phyloP scores from a whole-genome alignment of 768 basidiomycete species.

The Tulasnella sp. region DNA sequence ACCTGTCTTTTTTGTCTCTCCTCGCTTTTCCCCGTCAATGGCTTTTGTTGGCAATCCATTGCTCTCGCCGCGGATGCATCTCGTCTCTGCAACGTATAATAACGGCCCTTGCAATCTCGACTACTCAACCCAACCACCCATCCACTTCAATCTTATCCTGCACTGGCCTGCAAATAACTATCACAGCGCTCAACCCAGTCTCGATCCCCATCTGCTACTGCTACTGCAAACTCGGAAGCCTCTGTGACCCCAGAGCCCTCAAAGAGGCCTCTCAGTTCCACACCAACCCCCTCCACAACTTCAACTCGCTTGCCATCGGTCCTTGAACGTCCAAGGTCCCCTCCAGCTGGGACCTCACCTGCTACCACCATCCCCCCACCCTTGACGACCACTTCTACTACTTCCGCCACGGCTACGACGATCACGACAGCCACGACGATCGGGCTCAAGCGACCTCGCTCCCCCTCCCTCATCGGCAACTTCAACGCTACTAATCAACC shows the following conservation, averaged over 20 bases:
- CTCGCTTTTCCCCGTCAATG: not conserved
- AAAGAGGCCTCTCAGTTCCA: not conserved
- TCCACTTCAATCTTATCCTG: not conserved
- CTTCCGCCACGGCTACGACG: slow-evolving; percentile 4
- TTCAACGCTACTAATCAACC: not conserved
- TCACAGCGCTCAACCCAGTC: slow-evolving; percentile 7
- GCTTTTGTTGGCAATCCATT: not conserved
- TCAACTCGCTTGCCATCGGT: not conserved
- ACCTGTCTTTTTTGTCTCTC: not conserved
- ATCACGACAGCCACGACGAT: not conserved
- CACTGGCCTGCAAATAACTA: not conserved
- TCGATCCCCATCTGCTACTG: slow-evolving; percentile 3
- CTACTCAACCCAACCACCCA: not conserved
- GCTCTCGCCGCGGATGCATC: not conserved
- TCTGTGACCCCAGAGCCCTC: slow-evolving; percentile 8
- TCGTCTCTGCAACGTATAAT: not conserved
- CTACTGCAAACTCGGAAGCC: slow-evolving; percentile 1
- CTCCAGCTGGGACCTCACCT: slow-evolving; percentile 6
- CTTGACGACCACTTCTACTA: slow-evolving; percentile 8
- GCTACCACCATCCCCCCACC: slow-evolving; percentile 14
- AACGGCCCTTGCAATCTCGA: not conserved
- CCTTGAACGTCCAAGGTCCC: not conserved
- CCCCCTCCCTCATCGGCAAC: slow-evolving; percentile 2
- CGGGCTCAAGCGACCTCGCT: slow-evolving; percentile 15
- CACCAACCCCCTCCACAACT: not conserved